Base-by-base conservation (phyloP, 352 stramenopile species). In the Phytophthora melonis region DNA sequence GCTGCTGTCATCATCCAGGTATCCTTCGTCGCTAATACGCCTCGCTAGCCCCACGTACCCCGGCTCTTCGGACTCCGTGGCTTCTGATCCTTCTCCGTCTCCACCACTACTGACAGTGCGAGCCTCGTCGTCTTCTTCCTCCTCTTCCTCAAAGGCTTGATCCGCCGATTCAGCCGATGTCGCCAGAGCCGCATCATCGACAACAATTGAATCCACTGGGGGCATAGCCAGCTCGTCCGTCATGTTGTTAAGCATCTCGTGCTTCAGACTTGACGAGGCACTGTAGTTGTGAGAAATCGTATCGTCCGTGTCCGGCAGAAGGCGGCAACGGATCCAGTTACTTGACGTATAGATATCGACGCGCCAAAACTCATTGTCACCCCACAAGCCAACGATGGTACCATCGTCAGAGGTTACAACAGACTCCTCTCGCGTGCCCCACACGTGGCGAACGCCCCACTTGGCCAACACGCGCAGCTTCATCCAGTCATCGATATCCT, bases 401-500 rank as follows among this genome's bases (percentile, higher is more conserved):
- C 72, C 73, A 36, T 82, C 72, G 18, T 59, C 64, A 68, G 67
- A 23, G 19, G 65, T 62, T 43, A 75, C 52, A 30, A 74, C 50
- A 13, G 65, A 45, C 47, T 78, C 66, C 25, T 82, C 72, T 68
- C 69, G 70, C 13, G 68, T 63, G 34, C 80, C 78, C 89, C 89
- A 96, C 0, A 96, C 84, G 63, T 96, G 89, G 58, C 86, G 86
- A 63, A 94, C 85, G 8, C 87, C 87, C 89, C 89, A 96, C 55
- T 93, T 92, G 16, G 92, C 73, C 55, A 94, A 34, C 50, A 94
- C 84, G 1, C 87, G 79, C 41, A 96, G 79, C 59, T 91, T 90
- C 84, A 94, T 96, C 89, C 89, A 96, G 66, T 96, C 89, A 62
- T 94, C 86, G 66, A 93, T 91, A 32, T 96, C 89, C 41, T 94